Evolutionary conservation across 352 stramenopile species (phyloP).

Genomic region (Plasmopara halstedii): DNA sequence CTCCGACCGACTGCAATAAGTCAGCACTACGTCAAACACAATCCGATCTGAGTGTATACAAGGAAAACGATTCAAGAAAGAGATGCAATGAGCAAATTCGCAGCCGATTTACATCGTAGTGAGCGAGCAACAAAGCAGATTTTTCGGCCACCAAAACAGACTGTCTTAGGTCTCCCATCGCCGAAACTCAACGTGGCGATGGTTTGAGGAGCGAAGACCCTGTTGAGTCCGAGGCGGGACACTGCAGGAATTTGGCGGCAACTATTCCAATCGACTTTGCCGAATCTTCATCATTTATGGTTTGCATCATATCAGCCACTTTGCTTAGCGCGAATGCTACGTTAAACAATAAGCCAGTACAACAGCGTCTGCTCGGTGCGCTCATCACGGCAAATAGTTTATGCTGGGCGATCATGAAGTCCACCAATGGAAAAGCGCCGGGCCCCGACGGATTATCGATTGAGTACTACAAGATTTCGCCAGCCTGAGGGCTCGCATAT

Average conservation of each 20-base stretch:
- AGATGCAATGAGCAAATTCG: constrained; percentile 11
- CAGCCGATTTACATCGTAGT: constrained; percentile 6
- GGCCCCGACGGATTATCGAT: constrained; percentile 8
- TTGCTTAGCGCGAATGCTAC: not conserved
- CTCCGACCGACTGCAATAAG: not conserved
- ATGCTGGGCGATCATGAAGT: constrained; percentile 10
- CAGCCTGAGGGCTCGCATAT: constrained; percentile 1
- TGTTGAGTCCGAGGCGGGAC: not conserved
- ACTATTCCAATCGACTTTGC: constrained; percentile 10
- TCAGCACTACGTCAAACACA: not conserved
- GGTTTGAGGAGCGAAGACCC: constrained; percentile 2
- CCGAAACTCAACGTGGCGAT: not conserved
- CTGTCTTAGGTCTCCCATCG: constrained; percentile 5
- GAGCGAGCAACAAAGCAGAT: constrained; percentile 6
- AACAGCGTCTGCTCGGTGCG: not conserved
- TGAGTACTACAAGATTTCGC: constrained; percentile 1
- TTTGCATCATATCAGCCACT: not conserved
- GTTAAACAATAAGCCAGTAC: not conserved
- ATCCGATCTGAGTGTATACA: not conserved
- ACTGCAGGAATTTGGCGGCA: constrained; percentile 1
- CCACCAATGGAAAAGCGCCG: constrained; percentile 6
- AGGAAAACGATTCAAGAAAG: not conserved
- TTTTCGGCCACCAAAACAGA: constrained; percentile 6
- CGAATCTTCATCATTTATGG: constrained; percentile 3
- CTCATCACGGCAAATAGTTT: constrained; percentile 9